Percentiles rank a stretch among this genome's conserved stretches.
These are phyloP conservation scores for Coemansia sp. DNA, from an alignment of 192 early-diverging fungal species.

Conservation along the genomic window DNA sequence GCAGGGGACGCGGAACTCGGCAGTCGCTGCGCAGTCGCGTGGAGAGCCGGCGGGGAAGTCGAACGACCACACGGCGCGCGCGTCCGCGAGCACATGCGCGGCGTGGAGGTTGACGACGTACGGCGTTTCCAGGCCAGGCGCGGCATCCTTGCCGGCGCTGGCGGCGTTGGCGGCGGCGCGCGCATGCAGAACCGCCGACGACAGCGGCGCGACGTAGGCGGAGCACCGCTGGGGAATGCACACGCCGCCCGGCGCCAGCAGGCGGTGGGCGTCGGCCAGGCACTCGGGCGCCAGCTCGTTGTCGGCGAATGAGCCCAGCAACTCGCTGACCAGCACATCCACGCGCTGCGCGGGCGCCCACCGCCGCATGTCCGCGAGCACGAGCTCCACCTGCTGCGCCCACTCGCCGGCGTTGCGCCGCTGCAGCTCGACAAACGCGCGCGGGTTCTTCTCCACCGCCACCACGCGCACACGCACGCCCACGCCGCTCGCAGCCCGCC, in stretches of 20 bases:
- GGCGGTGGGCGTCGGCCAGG: slow-evolving; percentile 79
- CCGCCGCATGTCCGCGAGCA: slow-evolving; percentile 87
- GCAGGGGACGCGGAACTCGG: slow-evolving; percentile 53
- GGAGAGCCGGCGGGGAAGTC: slow-evolving; percentile 59
- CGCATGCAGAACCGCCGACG: slow-evolving; percentile 76
- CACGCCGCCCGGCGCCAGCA: slow-evolving; percentile 64
- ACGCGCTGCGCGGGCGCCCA: slow-evolving; percentile 69
- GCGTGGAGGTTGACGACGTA: slow-evolving; percentile 97
- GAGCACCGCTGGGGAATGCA: slow-evolving; percentile 88
- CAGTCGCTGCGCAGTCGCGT: slow-evolving; percentile 3
- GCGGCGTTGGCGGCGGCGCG: slow-evolving; percentile 70
- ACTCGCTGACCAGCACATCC: slow-evolving; percentile 93
- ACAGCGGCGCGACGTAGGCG: slow-evolving; percentile 79
- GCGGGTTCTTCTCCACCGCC: slow-evolving; percentile 96
- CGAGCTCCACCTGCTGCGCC: slow-evolving; percentile 76
- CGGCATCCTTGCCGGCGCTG: no score
- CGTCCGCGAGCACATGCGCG: slow-evolving; percentile 61
- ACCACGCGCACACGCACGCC: slow-evolving; percentile 62
- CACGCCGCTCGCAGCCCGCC: slow-evolving; percentile 68
- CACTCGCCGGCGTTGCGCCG: slow-evolving; percentile 69
- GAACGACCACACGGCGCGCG: slow-evolving; percentile 77
- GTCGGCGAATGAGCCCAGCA: slow-evolving; percentile 97
- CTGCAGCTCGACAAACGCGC: slow-evolving; percentile 82
- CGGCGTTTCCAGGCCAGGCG: slow-evolving; percentile 76
- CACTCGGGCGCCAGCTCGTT: slow-evolving; percentile 99